Conservation (phyloP, 1,139 yeast genomes). For the Sugiyamaella novakii region DNA sequence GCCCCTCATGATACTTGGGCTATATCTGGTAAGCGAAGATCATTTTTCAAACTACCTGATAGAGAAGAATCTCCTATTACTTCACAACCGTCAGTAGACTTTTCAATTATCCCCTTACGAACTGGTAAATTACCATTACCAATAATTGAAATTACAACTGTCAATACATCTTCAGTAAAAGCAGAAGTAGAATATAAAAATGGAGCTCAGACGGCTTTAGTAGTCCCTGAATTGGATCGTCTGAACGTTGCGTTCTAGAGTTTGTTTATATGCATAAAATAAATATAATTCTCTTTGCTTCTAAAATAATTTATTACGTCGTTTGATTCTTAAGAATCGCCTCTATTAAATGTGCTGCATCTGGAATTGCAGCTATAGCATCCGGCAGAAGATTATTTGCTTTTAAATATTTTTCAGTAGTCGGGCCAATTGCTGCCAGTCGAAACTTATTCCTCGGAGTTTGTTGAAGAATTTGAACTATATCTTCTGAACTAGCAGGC, state of each 20-base stretch:
- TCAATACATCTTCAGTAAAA: slow-evolving; percentile 44
- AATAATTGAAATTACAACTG: slow-evolving; percentile 50
- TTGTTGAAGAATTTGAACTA: slow-evolving; percentile 46
- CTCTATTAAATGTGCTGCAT: slow-evolving; percentile 57
- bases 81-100: slow-evolving; percentile 38
- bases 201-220: slow-evolving; percentile 65
- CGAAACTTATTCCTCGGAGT: slow-evolving; percentile 39
- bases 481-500: slow-evolving; percentile 79
- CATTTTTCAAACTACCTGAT: slow-evolving; percentile 43
- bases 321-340: slow-evolving; percentile 37
- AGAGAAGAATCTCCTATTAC: slow-evolving; percentile 37
- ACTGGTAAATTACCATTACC: slow-evolving; percentile 77
- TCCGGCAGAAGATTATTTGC: slow-evolving; percentile 57
- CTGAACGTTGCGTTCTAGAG: slow-evolving; percentile 55
- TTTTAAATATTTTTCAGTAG: slow-evolving; percentile 69
- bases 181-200: slow-evolving; percentile 68
- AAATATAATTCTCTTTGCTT: not conserved
- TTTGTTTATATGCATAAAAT: slow-evolving; percentile 1
- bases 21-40: slow-evolving; percentile 62
- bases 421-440: slow-evolving; percentile 90
- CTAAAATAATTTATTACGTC: not conserved
- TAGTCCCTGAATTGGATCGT: slow-evolving; percentile 70
- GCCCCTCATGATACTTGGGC: slow-evolving; percentile 61
- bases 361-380: slow-evolving; percentile 72
- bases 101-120: slow-evolving; percentile 69